A percentile compares a stretch with the other conserved stretches of the same genome.
phyloP scores from a whole-genome alignment of 208 protist species.

The Strigomonas culicis region DNA sequence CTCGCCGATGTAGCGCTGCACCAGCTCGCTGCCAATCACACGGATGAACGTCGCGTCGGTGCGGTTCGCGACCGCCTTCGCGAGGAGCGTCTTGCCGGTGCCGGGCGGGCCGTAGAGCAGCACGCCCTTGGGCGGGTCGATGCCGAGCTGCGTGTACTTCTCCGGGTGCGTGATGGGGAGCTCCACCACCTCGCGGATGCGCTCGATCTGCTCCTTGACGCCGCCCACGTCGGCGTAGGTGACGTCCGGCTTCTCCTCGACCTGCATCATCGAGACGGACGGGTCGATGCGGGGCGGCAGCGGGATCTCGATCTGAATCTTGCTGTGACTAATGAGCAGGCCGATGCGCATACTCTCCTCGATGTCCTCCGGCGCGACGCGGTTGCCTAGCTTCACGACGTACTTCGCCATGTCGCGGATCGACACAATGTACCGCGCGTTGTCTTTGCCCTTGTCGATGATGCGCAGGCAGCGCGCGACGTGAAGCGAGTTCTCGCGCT shows the following conservation, averaged over 20 bases:
- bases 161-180: conserved; percentile 99
- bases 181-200: conserved; percentile 99
- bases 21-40: conserved; percentile 99
- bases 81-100: conserved; percentile 98
- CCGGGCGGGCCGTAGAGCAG: conserved; percentile 99
- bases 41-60: conserved; percentile 99
- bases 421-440: conserved; percentile 98
- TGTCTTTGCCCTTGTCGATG: conserved; percentile 91
- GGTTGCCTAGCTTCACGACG: conserved; percentile 99
- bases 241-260: conserved; percentile 99
- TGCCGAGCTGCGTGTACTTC: conserved; percentile 99
- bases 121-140: conserved; percentile 99
- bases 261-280: conserved; percentile 99
- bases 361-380: conserved; percentile 98
- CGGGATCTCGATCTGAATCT: conserved; percentile 99
- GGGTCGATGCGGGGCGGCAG: conserved; percentile 99
- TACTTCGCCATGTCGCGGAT: conserved; percentile 99
- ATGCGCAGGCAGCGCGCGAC: conserved; percentile 99
- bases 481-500: conserved; percentile 97
- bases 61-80: conserved; percentile 99
- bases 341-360: conserved; percentile 99
- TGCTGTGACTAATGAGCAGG: conserved; percentile 95
- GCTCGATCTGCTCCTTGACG: conserved; percentile 99
- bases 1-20: conserved; percentile 99
- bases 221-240: conserved; percentile 99